Percentiles rank a stretch among this genome's conserved stretches.
Evolutionary conservation across 108 stramenopile genomes (phyloP).

Genomic region (Cyclotella atomus): DNA sequence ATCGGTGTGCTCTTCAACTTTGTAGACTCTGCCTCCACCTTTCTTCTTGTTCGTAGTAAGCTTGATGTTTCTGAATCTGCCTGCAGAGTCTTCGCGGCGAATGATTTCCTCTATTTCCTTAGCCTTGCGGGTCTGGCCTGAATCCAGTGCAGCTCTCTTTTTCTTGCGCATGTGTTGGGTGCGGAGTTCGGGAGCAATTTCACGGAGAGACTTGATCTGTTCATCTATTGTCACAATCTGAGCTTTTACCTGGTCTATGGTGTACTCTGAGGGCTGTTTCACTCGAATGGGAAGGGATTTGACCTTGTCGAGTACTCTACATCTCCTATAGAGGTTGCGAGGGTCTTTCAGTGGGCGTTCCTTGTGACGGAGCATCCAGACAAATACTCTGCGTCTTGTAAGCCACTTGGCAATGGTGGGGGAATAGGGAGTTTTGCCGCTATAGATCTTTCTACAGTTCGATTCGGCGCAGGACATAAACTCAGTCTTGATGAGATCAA

Average conservation of each 20-base stretch:
- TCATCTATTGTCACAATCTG: neutral
- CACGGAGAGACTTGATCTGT: neutral
- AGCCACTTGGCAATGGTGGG: neutral
- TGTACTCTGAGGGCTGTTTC: neutral
- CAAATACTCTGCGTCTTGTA: neutral
- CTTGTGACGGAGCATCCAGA: neutral
- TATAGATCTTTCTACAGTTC: neutral
- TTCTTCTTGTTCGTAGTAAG: neutral
- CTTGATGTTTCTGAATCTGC: neutral
- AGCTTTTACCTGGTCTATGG: neutral
- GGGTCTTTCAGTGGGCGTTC: neutral
- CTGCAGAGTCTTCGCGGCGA: neutral
- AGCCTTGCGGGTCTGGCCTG: neutral
- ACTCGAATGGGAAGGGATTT: neutral
- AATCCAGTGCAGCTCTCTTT: neutral
- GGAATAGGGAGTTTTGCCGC: neutral
- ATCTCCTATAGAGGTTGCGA: neutral
- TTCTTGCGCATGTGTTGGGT: neutral
- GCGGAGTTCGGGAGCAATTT: neutral
- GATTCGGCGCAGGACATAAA: neutral
- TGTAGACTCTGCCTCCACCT: neutral
- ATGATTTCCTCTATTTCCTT: neutral
- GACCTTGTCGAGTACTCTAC: neutral
- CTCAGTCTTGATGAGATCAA: neutral
- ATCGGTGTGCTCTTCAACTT: neutral